phyloP scores from a whole-genome alignment of 805 yeast species.

The Candida fluviatilis region DNA sequence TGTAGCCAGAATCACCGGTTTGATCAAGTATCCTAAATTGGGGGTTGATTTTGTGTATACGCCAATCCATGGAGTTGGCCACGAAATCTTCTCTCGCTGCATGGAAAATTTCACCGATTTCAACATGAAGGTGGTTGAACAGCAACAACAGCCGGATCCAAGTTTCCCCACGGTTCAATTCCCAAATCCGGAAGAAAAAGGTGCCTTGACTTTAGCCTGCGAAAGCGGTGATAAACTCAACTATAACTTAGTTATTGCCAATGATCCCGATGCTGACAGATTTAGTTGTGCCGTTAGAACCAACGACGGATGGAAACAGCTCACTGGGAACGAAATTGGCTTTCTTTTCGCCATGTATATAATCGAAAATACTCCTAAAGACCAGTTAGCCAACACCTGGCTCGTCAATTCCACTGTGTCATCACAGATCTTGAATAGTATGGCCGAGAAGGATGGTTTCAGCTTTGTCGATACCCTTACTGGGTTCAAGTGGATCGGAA shows the following conservation, averaged over 20 bases:
- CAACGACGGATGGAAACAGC: constrained; percentile 59
- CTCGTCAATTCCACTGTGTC: constrained; percentile 89
- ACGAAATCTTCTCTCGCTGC: constrained; percentile 48
- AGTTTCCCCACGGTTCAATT: constrained; percentile 79
- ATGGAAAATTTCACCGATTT: constrained; percentile 32
- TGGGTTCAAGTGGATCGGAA: constrained; percentile 98
- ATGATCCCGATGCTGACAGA: constrained; percentile 97
- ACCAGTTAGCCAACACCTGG: constrained; percentile 37
- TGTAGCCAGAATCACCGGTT: constrained; percentile 17
- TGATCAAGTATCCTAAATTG: constrained; percentile 25
- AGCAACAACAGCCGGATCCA: constrained; percentile 79
- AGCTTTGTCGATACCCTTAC: constrained; percentile 79
- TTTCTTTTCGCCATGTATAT: constrained; percentile 70
- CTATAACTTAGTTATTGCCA: constrained; percentile 66
- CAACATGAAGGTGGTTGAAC: constrained; percentile 36
- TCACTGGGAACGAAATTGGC: constrained; percentile 92
- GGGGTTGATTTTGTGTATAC: constrained; percentile 68
- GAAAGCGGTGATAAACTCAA: constrained; percentile 50
- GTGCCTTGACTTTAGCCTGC: constrained; percentile 78
- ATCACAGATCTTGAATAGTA: constrained; percentile 67
- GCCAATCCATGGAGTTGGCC: constrained; percentile 95
- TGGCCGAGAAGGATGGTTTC: constrained; percentile 63
- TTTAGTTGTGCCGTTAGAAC: constrained; percentile 72
- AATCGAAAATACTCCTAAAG: constrained; percentile 30
- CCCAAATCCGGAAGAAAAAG: constrained; percentile 95